These are phyloP conservation scores for Lolium multiflorum DNA, from an alignment of 176 grass and related monocot genomes.

Conservation along the genomic window DNA sequence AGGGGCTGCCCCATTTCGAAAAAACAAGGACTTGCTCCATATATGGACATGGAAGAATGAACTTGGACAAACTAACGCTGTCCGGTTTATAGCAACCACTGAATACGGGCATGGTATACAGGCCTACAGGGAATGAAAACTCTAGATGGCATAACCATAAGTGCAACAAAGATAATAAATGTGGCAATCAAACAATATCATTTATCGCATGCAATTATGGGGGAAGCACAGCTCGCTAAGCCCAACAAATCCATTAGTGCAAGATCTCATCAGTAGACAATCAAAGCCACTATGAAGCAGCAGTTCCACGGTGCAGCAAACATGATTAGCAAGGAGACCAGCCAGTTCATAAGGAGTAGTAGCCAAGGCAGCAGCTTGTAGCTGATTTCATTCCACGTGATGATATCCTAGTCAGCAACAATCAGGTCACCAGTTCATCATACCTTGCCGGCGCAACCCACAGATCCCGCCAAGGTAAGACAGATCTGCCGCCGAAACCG, in stretches of 20 bases:
- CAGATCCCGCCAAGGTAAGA: background rate
- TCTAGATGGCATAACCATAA: background rate
- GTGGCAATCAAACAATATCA: background rate
- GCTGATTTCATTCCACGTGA: background rate
- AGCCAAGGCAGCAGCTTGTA: background rate
- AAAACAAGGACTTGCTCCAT: background rate
- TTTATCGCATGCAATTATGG: background rate
- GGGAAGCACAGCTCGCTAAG: background rate
- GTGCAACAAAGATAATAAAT: background rate
- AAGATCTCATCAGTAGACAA: background rate
- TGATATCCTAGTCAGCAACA: background rate
- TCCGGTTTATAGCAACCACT: background rate
- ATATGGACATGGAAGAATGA: background rate
- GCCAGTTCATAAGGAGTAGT: background rate
- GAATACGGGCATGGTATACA: background rate
- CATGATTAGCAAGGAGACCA: background rate
- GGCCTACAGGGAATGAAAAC: background rate
- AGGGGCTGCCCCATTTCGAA: too few relatives aligned
- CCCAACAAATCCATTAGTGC: background rate
- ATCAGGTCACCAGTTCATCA: background rate
- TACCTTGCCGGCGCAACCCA: conserved; percentile 11
- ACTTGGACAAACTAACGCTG: background rate
- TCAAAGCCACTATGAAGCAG: background rate
- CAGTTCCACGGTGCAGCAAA: background rate
- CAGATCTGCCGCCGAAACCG: background rate